Evolutionary conservation across 192 early-diverging fungal species (phyloP).

Genomic region (Dimargaris verticillata): DNA sequence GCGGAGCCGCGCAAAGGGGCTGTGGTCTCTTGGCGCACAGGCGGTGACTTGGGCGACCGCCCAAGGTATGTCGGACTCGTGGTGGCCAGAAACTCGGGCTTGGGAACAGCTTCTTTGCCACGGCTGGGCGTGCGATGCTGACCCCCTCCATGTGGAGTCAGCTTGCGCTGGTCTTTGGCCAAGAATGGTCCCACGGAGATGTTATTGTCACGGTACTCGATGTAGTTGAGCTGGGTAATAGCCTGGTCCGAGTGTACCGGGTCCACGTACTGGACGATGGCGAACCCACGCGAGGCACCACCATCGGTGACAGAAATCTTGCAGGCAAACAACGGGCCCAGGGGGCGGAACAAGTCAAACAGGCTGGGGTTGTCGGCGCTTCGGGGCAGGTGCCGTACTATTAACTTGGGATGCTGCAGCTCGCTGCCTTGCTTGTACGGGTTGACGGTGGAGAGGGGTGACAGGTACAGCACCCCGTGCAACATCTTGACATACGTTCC

Average conservation of each 20-base stretch:
- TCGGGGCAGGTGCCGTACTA: constrained; percentile 28
- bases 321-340: constrained; percentile 28
- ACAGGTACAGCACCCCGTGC: constrained; percentile 19
- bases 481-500: neutral
- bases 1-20: too few relatives aligned
- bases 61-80: too few relatives aligned
- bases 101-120: too few relatives aligned
- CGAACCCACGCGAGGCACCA: constrained; percentile 17
- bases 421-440: constrained; percentile 15
- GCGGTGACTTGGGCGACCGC: too few relatives aligned
- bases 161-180: constrained; percentile 16
- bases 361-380: constrained; percentile 19
- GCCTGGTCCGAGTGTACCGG: constrained; percentile 17
- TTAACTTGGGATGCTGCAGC: constrained; percentile 18
- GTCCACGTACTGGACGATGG: constrained; percentile 25
- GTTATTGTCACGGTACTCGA: constrained; percentile 23
- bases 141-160: neutral
- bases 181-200: constrained; percentile 16
- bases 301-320: constrained; percentile 15
- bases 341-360: constrained; percentile 25
- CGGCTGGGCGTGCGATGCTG: constrained; percentile 6
- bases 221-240: constrained; percentile 26
- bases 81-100: neutral
- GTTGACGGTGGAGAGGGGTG: constrained; percentile 18
- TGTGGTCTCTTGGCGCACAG: too few relatives aligned